phyloP scores from a whole-genome alignment of 2,329 filamentous ascomycete species.

The Phyllosticta capitalensis region DNA sequence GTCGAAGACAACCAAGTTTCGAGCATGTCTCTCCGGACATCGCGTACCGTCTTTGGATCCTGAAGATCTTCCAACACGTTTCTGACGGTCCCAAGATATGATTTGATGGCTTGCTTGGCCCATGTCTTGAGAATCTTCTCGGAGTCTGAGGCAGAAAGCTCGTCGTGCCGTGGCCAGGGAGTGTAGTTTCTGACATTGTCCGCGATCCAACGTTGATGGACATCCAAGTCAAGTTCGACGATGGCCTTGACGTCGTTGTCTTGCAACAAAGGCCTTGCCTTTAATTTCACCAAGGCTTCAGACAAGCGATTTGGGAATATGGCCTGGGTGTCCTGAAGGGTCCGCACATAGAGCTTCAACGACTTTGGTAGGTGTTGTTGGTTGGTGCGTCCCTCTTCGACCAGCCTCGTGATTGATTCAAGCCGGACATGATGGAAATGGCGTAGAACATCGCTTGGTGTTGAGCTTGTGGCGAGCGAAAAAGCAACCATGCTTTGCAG shows the following conservation, averaged over 20 bases:
- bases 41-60: conserved; percentile 60
- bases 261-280: conserved; percentile 60
- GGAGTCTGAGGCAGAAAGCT: conserved; percentile 38
- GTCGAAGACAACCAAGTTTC: conserved; percentile 67
- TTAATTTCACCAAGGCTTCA: conserved; percentile 59
- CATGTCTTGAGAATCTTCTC: conserved; percentile 31
- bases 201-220: conserved; percentile 70
- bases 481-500: conserved; percentile 72
- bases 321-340: conserved; percentile 66
- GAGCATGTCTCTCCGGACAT: conserved; percentile 59
- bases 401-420: conserved; percentile 54
- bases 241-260: conserved; percentile 57
- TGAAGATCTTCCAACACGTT: conserved; percentile 49
- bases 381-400: conserved; percentile 42
- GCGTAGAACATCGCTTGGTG: conserved; percentile 65
- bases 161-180: conserved; percentile 77
- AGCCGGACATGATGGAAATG: conserved; percentile 69
- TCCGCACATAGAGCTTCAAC: conserved; percentile 65
- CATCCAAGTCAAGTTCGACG: conserved; percentile 65
- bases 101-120: conserved; percentile 30
- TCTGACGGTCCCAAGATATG: conserved; percentile 49
- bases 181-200: conserved; percentile 78
- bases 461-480: conserved; percentile 70
- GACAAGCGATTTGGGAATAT: conserved; percentile 64
- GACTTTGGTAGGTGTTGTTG: conserved; percentile 51